These are phyloP conservation scores for Quercus gilva DNA, from an alignment of 306 rosid species.

Conservation along the genomic window DNA sequence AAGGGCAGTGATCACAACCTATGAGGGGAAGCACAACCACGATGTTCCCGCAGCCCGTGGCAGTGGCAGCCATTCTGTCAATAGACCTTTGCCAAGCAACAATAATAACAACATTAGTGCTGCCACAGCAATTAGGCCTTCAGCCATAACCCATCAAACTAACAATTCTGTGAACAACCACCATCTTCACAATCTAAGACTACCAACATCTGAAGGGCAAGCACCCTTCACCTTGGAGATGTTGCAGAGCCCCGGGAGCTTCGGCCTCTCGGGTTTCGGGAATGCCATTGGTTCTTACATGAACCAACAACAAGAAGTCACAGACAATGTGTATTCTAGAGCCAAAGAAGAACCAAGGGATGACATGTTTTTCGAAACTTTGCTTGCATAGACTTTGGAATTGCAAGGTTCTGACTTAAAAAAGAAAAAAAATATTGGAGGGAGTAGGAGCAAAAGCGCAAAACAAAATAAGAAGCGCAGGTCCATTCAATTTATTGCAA, in stretches of 20 bases:
- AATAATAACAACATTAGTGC: conserved; percentile 14
- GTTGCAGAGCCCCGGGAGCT: conserved; percentile 44
- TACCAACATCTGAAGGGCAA: conserved; percentile 35
- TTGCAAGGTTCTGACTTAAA: conserved; percentile 8
- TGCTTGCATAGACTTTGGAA: conserved; percentile 20
- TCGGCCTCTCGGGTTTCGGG: conserved; percentile 47
- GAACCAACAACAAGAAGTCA: conserved; percentile 40
- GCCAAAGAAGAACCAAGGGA: conserved; percentile 86
- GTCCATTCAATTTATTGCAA: conserved; percentile 44
- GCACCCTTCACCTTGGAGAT: conserved; percentile 47
- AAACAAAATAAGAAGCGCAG: conserved; percentile 14
- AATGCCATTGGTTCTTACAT: conserved; percentile 47
- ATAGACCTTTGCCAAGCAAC: conserved; percentile 42
- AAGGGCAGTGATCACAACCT: conserved; percentile 91
- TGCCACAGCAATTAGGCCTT: conserved; percentile 45
- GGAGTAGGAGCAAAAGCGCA: not conserved
- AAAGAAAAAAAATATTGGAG: not conserved
- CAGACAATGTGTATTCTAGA: conserved; percentile 42
- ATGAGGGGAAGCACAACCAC: conserved; percentile 95
- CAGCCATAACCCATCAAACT: conserved; percentile 21
- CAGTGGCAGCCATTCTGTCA: conserved; percentile 56
- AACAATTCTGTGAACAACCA: conserved; percentile 25
- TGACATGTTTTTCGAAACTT: conserved; percentile 66
- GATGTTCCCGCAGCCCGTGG: conserved; percentile 93
- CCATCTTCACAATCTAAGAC: conserved; percentile 33